Base-by-base conservation (phyloP, 2,329 filamentous ascomycete species). In the Pezicula neosporulosa region DNA sequence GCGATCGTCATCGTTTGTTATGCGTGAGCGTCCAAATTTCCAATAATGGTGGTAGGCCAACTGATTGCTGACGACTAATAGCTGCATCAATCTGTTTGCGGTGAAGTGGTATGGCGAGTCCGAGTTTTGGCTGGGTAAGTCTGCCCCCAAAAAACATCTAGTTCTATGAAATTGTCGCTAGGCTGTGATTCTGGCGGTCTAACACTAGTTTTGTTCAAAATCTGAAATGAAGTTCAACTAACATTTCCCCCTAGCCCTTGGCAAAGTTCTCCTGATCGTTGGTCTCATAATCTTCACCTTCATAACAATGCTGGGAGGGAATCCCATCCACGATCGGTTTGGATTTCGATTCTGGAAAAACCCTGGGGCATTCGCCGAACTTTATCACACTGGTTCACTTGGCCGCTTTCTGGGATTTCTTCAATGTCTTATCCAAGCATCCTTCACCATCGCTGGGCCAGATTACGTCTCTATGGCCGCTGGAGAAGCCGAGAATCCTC, bases 31-130 rank as follows among this genome's bases (percentile, higher is more conserved):
- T 18, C 39, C 21, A 19, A 4, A 15, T 15, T 42, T 27, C 54
- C 71, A 3, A 65, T 66, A 33, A 68, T 89, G 52, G 83, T 73
- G 63, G 80, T 87, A 51, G 85, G 78, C 56, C 82, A 89, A 57
- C 87, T 85, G 68, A 87, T 90, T 60, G 77, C n/a, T n/a, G n/a
- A n/a, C 78, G 44, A 71, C 89, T 53, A 88, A 90, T 70, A 55
- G 52, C 6, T 24, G 49, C 24, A 49, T 92, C 70, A 93, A 93
- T 60, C 60, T 91, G 44, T 75, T 92, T 54, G 85, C 85, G 1
- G 86, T 91, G 16, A 77, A 86, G 56, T 89, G 78, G 76, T 91
- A 89, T 52, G 87, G 87, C 42, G 87, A 90, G 68, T 80, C 84
- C 0, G 89, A 94, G 65, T 94, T 95, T 63, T 82, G 78, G 78